Base-by-base conservation (phyloP, 495 filamentous ascomycete genomes). In the Penicillium macrosclerotiorum region DNA sequence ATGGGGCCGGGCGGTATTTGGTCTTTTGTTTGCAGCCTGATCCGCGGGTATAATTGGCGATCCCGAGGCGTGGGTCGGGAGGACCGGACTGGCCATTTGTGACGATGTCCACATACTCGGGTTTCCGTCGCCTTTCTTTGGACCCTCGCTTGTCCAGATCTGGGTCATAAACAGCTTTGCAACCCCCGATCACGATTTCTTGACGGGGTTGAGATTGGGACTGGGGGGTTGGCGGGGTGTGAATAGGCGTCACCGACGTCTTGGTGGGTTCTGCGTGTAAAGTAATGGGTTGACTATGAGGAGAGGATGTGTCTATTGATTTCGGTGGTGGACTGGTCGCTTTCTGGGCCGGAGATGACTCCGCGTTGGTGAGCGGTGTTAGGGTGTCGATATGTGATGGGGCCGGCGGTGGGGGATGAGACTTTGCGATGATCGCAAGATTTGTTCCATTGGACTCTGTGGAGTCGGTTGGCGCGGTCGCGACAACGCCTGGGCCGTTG, bases 281-380 rank as follows among this genome's bases (percentile, higher is more conserved):
- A 37, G 26, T 31, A 37, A 43, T 39, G 27, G 33, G n/a, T n/a
- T n/a, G 44, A 29, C 25, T 34, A 12, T 58, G 51, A 17, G 59
- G 47, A 11, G 37, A 31, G 13, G 20, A 20, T n/a, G 69, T 55
- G 31, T 65, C 59, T 22, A 45, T 41, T 9, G 40, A 34, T 45
- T 78, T 78, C 16, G 59, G 45, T 18, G 64, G 68, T 4, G 81
- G 82, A 57, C 76, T 82, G 25, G 69, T 64, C 20, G 60, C 60
- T 63, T 83, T 81, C 57, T 67, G 68, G 31, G 81, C 77, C 24
- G 85, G 79, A n/a, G 90, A 90, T 23, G 85, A 89, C 52, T 87
- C 89, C 55, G 74, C 65, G 50, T 80, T 84, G 18, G 88, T 92
- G 49, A 91, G 76, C 34, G 90, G 88, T 14, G 90, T 94, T 30